A percentile compares a stretch with the other conserved stretches of the same genome.
Conservation (phyloP, 208 protist species). For the Angomonas ambiguus region DNA sequence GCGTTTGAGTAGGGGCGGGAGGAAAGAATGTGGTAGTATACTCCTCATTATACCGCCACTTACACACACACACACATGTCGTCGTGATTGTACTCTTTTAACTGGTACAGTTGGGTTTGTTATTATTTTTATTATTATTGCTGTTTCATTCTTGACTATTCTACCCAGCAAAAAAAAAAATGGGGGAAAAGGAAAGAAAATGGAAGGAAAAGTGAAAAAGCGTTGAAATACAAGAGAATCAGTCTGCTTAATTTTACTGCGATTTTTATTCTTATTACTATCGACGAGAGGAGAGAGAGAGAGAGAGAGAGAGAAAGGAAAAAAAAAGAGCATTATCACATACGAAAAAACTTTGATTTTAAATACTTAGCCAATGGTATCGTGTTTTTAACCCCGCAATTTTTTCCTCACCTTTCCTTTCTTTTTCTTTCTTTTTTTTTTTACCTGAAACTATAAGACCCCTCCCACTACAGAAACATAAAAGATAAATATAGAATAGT, state of each 20-base stretch:
- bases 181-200: too few species aligned
- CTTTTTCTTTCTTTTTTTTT: conserved; percentile 10
- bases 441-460: neutral
- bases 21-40: neutral
- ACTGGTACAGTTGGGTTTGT: neutral
- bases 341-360: too few species aligned
- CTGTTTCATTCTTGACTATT: neutral
- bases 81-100: too few species aligned
- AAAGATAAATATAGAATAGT: too few species aligned
- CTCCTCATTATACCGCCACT: too few species aligned
- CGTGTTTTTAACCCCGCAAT: neutral
- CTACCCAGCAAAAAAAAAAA: too few species aligned
- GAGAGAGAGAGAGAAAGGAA: too few species aligned
- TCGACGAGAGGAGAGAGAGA: too few species aligned
- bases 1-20: conserved; percentile 19
- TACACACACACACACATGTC: too few species aligned
- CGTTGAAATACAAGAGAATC: neutral
- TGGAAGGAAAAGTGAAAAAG: neutral
- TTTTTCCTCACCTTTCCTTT: neutral
- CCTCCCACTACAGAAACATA: neutral
- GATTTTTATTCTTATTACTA: neutral
- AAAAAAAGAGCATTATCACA: too few species aligned
- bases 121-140: neutral
- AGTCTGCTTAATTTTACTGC: neutral
- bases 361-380: too few species aligned